Percentiles rank a stretch among this genome's conserved stretches.
phyloP scores from a whole-genome alignment of 345 rosid genomes.

The Ceriops decandra region DNA sequence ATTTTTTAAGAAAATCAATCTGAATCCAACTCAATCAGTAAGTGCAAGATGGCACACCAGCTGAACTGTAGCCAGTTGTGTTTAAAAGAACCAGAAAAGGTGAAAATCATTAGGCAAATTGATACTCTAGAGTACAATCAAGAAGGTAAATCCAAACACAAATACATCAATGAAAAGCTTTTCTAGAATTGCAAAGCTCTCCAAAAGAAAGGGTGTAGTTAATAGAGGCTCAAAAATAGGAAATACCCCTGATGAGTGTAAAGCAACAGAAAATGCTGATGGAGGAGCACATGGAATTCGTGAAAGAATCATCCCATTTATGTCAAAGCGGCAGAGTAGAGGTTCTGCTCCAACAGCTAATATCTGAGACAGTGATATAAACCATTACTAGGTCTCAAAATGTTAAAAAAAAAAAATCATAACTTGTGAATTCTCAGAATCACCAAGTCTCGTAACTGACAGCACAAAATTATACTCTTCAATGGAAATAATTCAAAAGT shows the following conservation, averaged over 20 bases:
- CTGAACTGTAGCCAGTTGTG: too few relatives aligned
- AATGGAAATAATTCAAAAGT: too few relatives aligned
- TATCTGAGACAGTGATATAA: conserved; percentile 46
- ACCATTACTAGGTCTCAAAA: conserved; percentile 5
- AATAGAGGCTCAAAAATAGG: background rate
- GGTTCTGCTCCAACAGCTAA: conserved; percentile 87
- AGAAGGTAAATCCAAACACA: background rate
- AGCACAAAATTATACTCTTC: too few relatives aligned
- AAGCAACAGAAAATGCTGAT: conserved; percentile 71
- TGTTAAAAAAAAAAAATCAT: background rate
- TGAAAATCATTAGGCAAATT: too few relatives aligned
- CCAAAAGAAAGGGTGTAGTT: background rate
- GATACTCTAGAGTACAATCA: too few relatives aligned
- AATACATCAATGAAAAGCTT: too few relatives aligned
- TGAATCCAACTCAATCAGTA: too few relatives aligned
- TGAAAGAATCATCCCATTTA: conserved; percentile 66
- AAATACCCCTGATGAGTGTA: conserved; percentile 68
- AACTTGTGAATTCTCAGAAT: background rate
- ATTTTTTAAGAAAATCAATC: too few relatives aligned
- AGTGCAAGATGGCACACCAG: too few relatives aligned
- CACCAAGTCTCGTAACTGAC: too few relatives aligned
- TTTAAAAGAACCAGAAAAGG: too few relatives aligned
- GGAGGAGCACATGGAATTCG: conserved; percentile 81
- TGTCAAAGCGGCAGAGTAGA: conserved; percentile 61
- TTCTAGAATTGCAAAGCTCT: background rate